Evolutionary conservation across 306 rosid genomes (phyloP).

Genomic region (Lupinus albus): DNA sequence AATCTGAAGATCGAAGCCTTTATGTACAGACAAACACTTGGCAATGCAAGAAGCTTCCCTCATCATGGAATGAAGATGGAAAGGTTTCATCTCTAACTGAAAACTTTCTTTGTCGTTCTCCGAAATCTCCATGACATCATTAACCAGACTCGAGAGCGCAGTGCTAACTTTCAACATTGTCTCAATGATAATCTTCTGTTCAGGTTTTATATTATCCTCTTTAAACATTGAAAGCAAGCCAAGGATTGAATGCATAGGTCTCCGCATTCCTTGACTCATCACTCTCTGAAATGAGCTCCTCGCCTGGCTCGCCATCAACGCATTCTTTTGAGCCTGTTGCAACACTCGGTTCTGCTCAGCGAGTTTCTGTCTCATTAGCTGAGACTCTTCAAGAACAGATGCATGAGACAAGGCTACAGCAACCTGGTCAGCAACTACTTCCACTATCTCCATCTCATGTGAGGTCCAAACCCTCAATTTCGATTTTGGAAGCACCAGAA

Average conservation of each 20-base stretch:
- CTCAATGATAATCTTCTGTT: conserved; percentile 64
- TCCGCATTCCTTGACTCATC: conserved; percentile 80
- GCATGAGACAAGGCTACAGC: conserved; percentile 93
- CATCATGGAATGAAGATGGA: conserved; percentile 65
- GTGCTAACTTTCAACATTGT: conserved; percentile 67
- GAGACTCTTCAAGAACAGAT: conserved; percentile 83
- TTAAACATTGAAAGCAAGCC: conserved; percentile 70
- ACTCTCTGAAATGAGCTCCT: conserved; percentile 76
- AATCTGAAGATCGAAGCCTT: conserved; percentile 58
- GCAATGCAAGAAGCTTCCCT: conserved; percentile 75
- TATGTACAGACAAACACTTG: conserved; percentile 68
- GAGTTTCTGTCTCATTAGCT: conserved; percentile 75
- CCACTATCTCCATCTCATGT: conserved; percentile 72
- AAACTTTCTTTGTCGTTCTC: conserved; percentile 57
- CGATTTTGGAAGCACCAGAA: conserved; percentile 66
- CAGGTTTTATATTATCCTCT: conserved; percentile 47
- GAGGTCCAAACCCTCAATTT: conserved; percentile 56
- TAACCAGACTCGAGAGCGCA: conserved; percentile 68
- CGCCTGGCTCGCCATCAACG: conserved; percentile 84
- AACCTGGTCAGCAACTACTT: conserved; percentile 90
- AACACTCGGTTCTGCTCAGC: conserved; percentile 69
- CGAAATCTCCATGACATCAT: conserved; percentile 73
- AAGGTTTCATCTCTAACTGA: conserved; percentile 61
- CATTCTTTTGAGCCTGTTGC: conserved; percentile 69
- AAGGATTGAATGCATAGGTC: conserved; percentile 75